Conservation (phyloP, 768 basidiomycete species). For the Atractiella rhizophila region DNA sequence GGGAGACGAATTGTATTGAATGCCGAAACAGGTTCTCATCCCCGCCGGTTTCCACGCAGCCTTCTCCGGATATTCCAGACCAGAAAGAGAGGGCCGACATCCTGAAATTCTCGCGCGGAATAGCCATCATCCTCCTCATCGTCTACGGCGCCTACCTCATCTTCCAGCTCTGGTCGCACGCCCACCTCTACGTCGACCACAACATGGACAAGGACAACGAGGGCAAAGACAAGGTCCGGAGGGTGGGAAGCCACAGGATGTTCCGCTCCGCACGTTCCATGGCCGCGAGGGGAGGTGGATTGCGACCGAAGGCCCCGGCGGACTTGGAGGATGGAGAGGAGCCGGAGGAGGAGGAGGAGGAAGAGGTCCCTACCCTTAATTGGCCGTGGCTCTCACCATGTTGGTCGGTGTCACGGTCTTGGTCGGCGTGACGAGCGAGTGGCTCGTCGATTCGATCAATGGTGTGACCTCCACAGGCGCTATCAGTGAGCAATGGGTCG, state of each 20-base stretch:
- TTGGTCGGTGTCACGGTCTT: slow-evolving; percentile 17
- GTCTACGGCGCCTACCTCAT: slow-evolving; percentile 49
- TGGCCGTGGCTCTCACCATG: slow-evolving; percentile 6
- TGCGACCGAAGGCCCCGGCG: background rate
- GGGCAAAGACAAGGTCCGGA: slow-evolving; percentile 2
- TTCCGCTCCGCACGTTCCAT: no score
- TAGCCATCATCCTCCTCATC: slow-evolving; percentile 45
- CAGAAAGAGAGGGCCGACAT: slow-evolving; percentile 6
- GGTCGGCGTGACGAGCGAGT: slow-evolving; percentile 37
- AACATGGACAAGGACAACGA: no score
- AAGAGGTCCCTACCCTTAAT: slow-evolving; percentile 12
- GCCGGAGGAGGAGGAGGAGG: slow-evolving; percentile 15
- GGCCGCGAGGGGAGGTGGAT: slow-evolving; percentile 1
- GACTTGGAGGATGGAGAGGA: slow-evolving; percentile 5
- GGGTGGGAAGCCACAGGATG: slow-evolving; percentile 8
- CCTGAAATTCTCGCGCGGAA: slow-evolving; percentile 13
- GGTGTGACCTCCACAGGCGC: slow-evolving; percentile 35
- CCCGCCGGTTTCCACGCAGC: slow-evolving; percentile 7
- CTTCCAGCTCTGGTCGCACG: slow-evolving; percentile 58
- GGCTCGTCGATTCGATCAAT: slow-evolving; percentile 48
- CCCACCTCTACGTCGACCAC: slow-evolving; percentile 45
- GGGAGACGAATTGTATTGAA: background rate
- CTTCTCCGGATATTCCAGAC: no score
- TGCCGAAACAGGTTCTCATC: slow-evolving; percentile 5
- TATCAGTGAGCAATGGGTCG: slow-evolving; percentile 60